These are phyloP conservation scores for Solanum hybrid DNA, from an alignment of 305 asterid genomes.

Conservation along the genomic window DNA sequence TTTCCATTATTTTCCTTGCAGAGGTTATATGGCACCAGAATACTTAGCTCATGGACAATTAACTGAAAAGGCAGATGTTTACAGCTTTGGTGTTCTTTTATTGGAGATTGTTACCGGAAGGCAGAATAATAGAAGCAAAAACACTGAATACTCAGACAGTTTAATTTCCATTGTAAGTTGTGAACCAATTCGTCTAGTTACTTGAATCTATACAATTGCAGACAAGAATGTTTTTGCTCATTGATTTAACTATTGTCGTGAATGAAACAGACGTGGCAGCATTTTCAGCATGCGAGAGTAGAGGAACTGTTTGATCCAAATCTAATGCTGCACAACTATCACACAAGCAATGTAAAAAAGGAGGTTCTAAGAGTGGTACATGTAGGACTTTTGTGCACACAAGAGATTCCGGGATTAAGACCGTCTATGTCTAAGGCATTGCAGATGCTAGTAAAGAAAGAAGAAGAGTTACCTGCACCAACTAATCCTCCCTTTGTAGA, in stretches of 20 bases:
- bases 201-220: neutral
- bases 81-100: slow-evolving; percentile 24
- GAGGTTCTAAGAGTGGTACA: slow-evolving; percentile 15
- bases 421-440: slow-evolving; percentile 19
- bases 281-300: slow-evolving; percentile 18
- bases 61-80: slow-evolving; percentile 25
- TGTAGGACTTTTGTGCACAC: slow-evolving; percentile 14
- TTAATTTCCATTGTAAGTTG: slow-evolving; percentile 8
- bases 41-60: slow-evolving; percentile 18
- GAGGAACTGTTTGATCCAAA: slow-evolving; percentile 23
- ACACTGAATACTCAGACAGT: slow-evolving; percentile 13
- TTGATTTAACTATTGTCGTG: neutral
- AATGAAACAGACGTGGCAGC: slow-evolving; percentile 17
- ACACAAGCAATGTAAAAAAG: neutral
- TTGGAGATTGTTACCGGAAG: slow-evolving; percentile 23
- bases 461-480: slow-evolving; percentile 13
- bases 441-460: slow-evolving; percentile 18
- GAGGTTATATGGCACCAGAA: slow-evolving; percentile 27
- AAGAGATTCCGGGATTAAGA: slow-evolving; percentile 10
- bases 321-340: slow-evolving; percentile 17
- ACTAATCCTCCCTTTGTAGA: slow-evolving; percentile 22
- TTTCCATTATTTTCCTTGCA: neutral
- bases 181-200: neutral
- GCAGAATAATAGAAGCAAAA: slow-evolving; percentile 19
- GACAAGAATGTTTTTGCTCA: neutral